phyloP scores from a whole-genome alignment of 202 grass and related monocot genomes.

The Hordeum pubiflorum region DNA sequence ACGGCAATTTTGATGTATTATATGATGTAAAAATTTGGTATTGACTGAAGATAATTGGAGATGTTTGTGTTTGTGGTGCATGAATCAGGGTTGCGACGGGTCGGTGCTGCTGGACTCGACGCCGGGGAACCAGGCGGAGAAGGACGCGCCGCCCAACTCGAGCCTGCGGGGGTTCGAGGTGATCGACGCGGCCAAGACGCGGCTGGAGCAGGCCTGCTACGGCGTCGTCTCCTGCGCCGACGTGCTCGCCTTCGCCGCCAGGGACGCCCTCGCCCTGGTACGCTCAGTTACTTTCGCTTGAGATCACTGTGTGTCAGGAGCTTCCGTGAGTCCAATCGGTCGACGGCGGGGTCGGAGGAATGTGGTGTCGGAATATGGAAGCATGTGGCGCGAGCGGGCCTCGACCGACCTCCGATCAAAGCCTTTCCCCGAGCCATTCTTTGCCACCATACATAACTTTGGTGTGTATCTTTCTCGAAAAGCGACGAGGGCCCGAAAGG shows the following conservation, averaged over 20 bases:
- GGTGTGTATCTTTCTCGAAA: background rate
- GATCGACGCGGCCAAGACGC: slow-evolving; percentile 59
- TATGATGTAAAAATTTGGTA: background rate
- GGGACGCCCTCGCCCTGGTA: slow-evolving; percentile 69
- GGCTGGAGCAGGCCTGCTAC: slow-evolving; percentile 56
- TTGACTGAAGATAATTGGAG: too few relatives aligned
- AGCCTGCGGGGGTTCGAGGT: slow-evolving; percentile 69
- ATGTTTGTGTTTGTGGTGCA: too few relatives aligned
- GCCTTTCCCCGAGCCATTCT: background rate
- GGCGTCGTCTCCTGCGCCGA: slow-evolving; percentile 80
- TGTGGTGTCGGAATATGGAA: background rate
- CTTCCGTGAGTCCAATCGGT: background rate
- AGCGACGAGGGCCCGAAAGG: background rate
- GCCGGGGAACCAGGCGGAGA: slow-evolving; percentile 58
- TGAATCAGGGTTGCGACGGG: slow-evolving; percentile 65
- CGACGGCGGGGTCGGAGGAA: background rate
- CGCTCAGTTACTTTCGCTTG: background rate
- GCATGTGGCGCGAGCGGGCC: background rate
- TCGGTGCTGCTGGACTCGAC: slow-evolving; percentile 83
- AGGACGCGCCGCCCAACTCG: slow-evolving; percentile 61
- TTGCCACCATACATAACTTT: background rate
- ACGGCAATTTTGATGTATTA: too few relatives aligned
- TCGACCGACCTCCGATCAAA: background rate
- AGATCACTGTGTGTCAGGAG: too few relatives aligned
- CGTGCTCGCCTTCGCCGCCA: slow-evolving; percentile 65